These are phyloP conservation scores for Saururus chinensis DNA, from an alignment of 164 flowering plant species.

Conservation along the genomic window DNA sequence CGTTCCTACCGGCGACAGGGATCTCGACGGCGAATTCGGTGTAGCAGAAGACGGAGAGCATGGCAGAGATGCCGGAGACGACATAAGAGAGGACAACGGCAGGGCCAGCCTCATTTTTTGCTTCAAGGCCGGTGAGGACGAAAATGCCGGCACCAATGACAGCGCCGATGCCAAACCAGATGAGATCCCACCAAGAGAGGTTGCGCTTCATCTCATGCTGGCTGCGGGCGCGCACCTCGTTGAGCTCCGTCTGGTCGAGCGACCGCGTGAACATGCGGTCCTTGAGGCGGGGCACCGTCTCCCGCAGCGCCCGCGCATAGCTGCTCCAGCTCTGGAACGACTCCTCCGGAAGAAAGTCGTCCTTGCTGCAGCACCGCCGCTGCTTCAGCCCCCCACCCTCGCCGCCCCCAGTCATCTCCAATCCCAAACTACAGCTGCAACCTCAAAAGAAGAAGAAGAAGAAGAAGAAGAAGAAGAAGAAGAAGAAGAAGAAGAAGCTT, in stretches of 20 bases:
- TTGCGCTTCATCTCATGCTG: conserved; percentile 41
- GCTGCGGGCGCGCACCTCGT: conserved; percentile 31
- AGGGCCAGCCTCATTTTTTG: conserved; percentile 32
- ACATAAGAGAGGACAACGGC: conserved; percentile 43
- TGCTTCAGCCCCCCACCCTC: conserved; percentile 7
- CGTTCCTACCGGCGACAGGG: conserved; percentile 39
- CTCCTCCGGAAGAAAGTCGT: conserved; percentile 42
- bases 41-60: conserved; percentile 57
- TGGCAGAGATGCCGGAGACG: conserved; percentile 43
- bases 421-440: too few relatives aligned
- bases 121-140: conserved; percentile 43
- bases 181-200: conserved; percentile 52
- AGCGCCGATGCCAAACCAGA: conserved; percentile 53
- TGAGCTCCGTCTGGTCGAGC: conserved; percentile 26
- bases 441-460: too few relatives aligned
- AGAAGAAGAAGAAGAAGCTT: too few relatives aligned
- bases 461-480: too few relatives aligned
- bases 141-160: conserved; percentile 57
- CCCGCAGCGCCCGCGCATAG: conserved; percentile 23
- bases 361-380: conserved; percentile 28
- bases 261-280: conserved; percentile 37
- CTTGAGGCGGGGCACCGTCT: conserved; percentile 19
- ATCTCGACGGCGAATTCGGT: conserved; percentile 59
- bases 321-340: conserved; percentile 40
- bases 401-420: not conserved